These are phyloP conservation scores for Actinomucor elegans DNA, from an alignment of 371 early-diverging fungal genomes.

Conservation along the genomic window DNA sequence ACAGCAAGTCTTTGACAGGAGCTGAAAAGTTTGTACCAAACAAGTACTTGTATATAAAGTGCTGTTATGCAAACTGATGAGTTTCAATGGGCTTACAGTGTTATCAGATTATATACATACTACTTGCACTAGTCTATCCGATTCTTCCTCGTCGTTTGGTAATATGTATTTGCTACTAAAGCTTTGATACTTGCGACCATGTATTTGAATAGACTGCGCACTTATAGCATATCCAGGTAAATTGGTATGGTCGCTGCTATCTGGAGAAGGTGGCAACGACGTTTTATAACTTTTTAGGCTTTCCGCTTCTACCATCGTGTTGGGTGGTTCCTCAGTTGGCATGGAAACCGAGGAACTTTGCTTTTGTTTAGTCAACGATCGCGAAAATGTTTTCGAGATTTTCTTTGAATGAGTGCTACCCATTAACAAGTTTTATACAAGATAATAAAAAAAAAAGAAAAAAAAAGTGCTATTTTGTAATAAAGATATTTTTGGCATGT, in stretches of 20 bases:
- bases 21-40: constrained; percentile 39
- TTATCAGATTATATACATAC: constrained; percentile 18
- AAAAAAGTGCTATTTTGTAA: neutral
- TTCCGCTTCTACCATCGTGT: neutral
- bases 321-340: neutral
- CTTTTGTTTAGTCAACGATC: neutral
- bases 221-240: too few relatives aligned
- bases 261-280: constrained; percentile 6
- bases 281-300: neutral
- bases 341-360: neutral
- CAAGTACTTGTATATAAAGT: constrained; percentile 39
- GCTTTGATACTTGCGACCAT: constrained; percentile 27
- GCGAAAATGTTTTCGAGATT: neutral
- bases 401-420: constrained; percentile 4
- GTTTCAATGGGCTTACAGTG: neutral
- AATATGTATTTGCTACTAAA: constrained; percentile 18
- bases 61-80: constrained; percentile 19
- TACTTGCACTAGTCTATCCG: constrained; percentile 35
- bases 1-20: constrained; percentile 40
- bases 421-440: neutral
- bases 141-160: constrained; percentile 36
- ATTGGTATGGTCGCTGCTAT: neutral
- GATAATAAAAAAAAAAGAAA: neutral
- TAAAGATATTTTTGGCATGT: too few relatives aligned
- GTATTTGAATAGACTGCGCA: neutral